Base-by-base conservation (phyloP, 2,329 filamentous ascomycete species). In the Nigrograna mackinnonii region DNA sequence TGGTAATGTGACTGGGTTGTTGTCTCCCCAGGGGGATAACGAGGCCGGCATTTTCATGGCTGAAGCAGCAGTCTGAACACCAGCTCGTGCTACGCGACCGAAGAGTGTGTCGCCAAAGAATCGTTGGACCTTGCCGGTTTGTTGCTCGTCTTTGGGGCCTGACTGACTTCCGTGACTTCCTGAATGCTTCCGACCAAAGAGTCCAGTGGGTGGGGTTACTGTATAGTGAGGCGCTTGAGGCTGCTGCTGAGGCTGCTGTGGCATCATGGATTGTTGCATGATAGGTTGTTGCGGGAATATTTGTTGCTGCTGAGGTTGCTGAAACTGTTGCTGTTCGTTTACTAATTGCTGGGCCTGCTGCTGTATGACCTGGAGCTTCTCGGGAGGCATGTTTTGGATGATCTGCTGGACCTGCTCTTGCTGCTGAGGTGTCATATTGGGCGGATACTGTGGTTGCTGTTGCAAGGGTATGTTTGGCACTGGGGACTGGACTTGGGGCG, bases 41-140 rank as follows among this genome's bases (percentile, higher is more conserved):
- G 57, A 46, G 4, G 56, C 50, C 12, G 64, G 60, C 55, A 68
- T 64, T 34, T 66, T 67, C 28, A 65, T 34, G 12, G 64, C 55
- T 1, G 63, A 60, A 2, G 63, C 62, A 9, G 54, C 60, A 3
- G 64, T 67, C 35, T 62, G 54, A 11, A 68, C 62, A 3, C 58
- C 62, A 1, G 64, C 61, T 28, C 66, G 59, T 6, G 60, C 66
- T 28, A 68, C 55, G 11, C 66, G 62, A 17, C 66, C 66, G 20
- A 66, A 54, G 2, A 69, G 56, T 0, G 64, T 69, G 47, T 69
- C 64, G 22, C 64, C 66, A 18, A 69, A 55, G 52, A 69, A 68
- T 6, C 66, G 57, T 36, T 62, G 57, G 5, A 64, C 60, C 11
- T 43, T 50, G 33, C 57, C 58, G 2, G 60, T 60, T 37, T 64